Evolutionary conservation across 805 yeast species (phyloP).

Genomic region (Nakazawaea anatomiae): DNA sequence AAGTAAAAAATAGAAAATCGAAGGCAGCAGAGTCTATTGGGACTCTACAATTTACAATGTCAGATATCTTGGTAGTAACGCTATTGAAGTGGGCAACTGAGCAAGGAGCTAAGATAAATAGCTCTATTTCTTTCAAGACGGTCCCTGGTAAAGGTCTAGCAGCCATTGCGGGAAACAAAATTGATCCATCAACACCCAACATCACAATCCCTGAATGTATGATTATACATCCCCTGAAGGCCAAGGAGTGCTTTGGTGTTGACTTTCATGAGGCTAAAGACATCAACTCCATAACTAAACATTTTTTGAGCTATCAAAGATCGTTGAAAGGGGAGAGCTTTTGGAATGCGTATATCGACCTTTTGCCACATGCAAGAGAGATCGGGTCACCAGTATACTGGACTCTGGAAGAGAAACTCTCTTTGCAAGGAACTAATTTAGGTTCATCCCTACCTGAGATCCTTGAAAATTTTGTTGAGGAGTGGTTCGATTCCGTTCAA

Average conservation of each 20-base stretch:
- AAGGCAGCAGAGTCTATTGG: not conserved
- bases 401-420: conserved; percentile 42
- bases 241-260: conserved; percentile 1
- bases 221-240: conserved; percentile 3
- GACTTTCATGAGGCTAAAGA: conserved; percentile 1
- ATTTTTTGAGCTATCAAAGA: conserved; percentile 14
- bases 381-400: conserved; percentile 66
- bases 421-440: conserved; percentile 66
- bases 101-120: conserved; percentile 33
- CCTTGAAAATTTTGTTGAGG: conserved; percentile 41
- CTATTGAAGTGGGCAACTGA: conserved; percentile 25
- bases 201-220: conserved; percentile 5
- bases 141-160: conserved; percentile 29
- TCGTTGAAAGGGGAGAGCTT: conserved; percentile 1
- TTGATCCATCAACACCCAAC: conserved; percentile 9
- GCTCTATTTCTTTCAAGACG: conserved; percentile 25
- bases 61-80: not conserved
- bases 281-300: conserved; percentile 7
- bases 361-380: conserved; percentile 31
- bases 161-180: conserved; percentile 16
- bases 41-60: not conserved
- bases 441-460: conserved; percentile 47
- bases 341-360: conserved; percentile 24
- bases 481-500: conserved; percentile 41
- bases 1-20: no score